phyloP scores from a whole-genome alignment of 345 rosid genomes.

The Physaria fendleri region DNA sequence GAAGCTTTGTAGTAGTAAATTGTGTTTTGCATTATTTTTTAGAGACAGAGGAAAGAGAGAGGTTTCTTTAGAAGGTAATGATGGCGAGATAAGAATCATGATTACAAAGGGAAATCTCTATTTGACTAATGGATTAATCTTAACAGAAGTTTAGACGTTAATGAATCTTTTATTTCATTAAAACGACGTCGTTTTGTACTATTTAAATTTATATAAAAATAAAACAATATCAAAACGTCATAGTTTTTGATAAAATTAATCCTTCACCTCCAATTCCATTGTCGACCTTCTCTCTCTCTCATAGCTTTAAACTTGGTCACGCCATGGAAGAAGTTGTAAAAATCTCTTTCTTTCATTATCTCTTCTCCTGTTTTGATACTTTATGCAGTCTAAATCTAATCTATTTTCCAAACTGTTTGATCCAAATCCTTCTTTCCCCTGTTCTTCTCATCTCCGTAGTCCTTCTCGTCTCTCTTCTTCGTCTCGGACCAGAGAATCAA shows the following conservation, averaged over 20 bases:
- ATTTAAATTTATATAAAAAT: no score
- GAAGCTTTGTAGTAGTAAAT: constrained; percentile 17
- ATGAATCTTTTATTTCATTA: no score
- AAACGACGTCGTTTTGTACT: no score
- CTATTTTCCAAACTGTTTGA: constrained; percentile 39
- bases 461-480: no score
- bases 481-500: no score
- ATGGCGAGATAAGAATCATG: constrained; percentile 54
- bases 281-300: constrained; percentile 1
- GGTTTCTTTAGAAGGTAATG: constrained; percentile 48
- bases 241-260: no score
- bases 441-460: constrained; percentile 45
- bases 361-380: constrained; percentile 49
- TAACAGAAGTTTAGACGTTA: no score
- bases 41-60: constrained; percentile 24
- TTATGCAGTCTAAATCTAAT: constrained; percentile 44
- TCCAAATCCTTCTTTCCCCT: constrained; percentile 40
- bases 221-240: no score
- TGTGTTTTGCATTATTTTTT: constrained; percentile 13
- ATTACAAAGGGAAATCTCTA: constrained; percentile 49
- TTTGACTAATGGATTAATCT: no score
- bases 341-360: constrained; percentile 34
- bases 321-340: constrained; percentile 12
- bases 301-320: background rate
- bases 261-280: no score